Percentiles rank a stretch among this genome's conserved stretches.
Evolutionary conservation across 371 early-diverging fungal species (phyloP).

Genomic region (Haplosporangium sp.): DNA sequence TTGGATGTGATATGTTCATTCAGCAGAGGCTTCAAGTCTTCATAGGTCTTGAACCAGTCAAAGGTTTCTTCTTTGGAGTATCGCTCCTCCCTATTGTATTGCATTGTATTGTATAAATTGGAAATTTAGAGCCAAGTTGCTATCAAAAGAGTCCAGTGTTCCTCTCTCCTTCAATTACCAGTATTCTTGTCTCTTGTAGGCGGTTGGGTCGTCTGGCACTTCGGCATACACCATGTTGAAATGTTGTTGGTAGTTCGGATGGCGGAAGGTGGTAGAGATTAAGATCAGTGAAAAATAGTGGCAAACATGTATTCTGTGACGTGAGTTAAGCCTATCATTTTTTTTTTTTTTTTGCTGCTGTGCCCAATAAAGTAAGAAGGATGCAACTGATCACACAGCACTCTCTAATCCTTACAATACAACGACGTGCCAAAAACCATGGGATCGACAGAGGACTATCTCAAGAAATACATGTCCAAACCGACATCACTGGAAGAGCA

Average conservation of each 20-base stretch:
- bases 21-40: constrained; percentile 74
- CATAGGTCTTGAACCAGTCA: constrained; percentile 91
- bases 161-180: constrained; percentile 64
- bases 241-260: constrained; percentile 18
- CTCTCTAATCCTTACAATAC: neutral
- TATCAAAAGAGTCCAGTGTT: too few relatives aligned
- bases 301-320: neutral
- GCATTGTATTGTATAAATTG: neutral
- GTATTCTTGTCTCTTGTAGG: constrained; percentile 71
- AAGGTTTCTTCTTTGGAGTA: constrained; percentile 69
- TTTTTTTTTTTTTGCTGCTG: too few relatives aligned
- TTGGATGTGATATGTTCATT: constrained; percentile 66
- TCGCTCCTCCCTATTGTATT: constrained; percentile 48
- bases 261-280: too few relatives aligned
- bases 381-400: neutral
- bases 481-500: constrained; percentile 55
- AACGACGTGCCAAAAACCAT: constrained; percentile 3
- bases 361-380: neutral
- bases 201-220: constrained; percentile 72
- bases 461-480: constrained; percentile 54
- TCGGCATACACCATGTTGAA: constrained; percentile 56
- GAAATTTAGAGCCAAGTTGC: neutral
- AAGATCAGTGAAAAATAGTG: too few relatives aligned
- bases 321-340: neutral
- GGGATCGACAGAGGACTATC: constrained; percentile 54